Base-by-base conservation (phyloP, 108 stramenopile genomes). In the Discostella stelligeroides region DNA sequence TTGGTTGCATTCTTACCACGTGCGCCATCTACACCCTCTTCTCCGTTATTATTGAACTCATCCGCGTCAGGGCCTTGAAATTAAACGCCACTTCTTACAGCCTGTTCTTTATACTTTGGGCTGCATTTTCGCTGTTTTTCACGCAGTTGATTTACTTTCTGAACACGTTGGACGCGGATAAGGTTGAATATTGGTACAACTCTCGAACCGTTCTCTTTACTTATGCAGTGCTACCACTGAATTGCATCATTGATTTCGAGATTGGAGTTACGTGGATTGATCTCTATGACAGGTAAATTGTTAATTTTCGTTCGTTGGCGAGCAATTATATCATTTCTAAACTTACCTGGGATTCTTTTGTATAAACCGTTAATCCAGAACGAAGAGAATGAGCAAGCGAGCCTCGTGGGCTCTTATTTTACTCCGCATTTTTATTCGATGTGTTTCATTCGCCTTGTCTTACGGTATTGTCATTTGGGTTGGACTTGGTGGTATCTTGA, bases 221-320 rank as follows among this genome's bases (percentile, higher is more conserved):
- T 0, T 76, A 55, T 27, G 25, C 47, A 3, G 4, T 29, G 0
- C 3, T 25, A 2, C 56, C 66, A 17, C 21, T 46, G 9, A 37
- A 63, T 28, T n/a, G 20, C 5, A 60, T 74, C 25, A 23, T 65
- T 51, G 75, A 80, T 41, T 68, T 61, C 21, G 79, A 80, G 70
- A 70, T 80, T 41, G 69, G 60, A n/a, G 50, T 62, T 23, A 76
- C 79, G n/a, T 80, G 79, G 79, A 42, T 80, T 28, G 79, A 80
- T 71, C 56, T 80, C 4, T 69, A 61, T 17, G 74, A 80, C 17
- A 40, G 53, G 53, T 54, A 7, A 28, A 28, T 30, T 11, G 25
- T 23, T 18, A 0, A 28, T 23, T 27, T 15, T 28, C 53, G 15
- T 28, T 25, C 17, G 1, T 53, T n/a, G n/a, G n/a, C 8, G 24